Evolutionary conservation across 352 stramenopile genomes (phyloP).

Genomic region (Globisporangium nodosum): DNA sequence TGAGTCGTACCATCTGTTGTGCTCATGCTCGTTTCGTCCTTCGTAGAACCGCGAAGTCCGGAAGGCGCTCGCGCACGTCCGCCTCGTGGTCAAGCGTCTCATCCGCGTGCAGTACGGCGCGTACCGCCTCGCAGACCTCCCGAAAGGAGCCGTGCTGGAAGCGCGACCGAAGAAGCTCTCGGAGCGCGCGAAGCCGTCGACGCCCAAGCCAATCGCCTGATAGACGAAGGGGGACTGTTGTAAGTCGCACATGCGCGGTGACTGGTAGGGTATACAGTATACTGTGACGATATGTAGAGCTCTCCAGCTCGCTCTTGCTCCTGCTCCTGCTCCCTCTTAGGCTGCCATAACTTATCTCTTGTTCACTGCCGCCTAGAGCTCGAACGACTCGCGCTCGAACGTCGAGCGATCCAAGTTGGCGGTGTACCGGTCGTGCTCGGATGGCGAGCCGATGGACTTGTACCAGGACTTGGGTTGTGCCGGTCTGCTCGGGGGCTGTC

Average conservation of each 20-base stretch:
- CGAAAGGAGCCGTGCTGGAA: slow-evolving; percentile 69
- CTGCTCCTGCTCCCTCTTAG: background rate
- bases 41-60: slow-evolving; percentile 87
- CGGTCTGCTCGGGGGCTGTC: slow-evolving; percentile 2
- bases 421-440: slow-evolving; percentile 30
- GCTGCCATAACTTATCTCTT: slow-evolving; percentile 8
- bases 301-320: background rate
- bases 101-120: slow-evolving; percentile 88
- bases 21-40: background rate
- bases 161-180: slow-evolving; percentile 53
- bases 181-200: slow-evolving; percentile 14
- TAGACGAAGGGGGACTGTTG: too few species aligned
- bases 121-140: slow-evolving; percentile 80
- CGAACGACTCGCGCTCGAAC: slow-evolving; percentile 48
- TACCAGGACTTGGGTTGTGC: slow-evolving; percentile 29
- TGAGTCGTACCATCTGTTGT: background rate
- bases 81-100: slow-evolving; percentile 83
- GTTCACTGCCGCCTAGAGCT: slow-evolving; percentile 34
- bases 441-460: slow-evolving; percentile 47
- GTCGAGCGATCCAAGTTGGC: slow-evolving; percentile 26
- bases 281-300: slow-evolving; percentile 6
- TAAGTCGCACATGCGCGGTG: background rate
- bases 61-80: slow-evolving; percentile 82
- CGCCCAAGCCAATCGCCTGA: slow-evolving; percentile 4
- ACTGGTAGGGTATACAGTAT: background rate